Conservation (phyloP, 1,139 yeast genomes). For the Lipomyces yarrowii region DNA sequence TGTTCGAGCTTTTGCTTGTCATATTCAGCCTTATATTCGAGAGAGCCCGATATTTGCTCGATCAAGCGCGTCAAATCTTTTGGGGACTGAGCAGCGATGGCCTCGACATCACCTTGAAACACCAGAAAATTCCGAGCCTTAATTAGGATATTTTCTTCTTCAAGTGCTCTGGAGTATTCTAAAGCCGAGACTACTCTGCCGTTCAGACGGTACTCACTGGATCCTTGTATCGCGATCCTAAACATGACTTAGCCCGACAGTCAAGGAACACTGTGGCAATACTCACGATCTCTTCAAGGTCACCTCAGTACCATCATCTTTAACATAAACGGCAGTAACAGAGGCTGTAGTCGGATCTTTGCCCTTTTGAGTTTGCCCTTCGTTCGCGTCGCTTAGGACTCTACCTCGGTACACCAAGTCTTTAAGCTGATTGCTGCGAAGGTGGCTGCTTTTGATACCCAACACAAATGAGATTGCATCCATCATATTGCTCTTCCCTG, state of each 20-base stretch:
- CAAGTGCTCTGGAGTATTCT: conserved; percentile 67
- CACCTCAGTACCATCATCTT: conserved; percentile 49
- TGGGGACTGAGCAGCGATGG: conserved; percentile 86
- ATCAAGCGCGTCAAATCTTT: conserved; percentile 69
- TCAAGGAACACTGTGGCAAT: background rate
- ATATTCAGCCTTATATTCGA: conserved; percentile 66
- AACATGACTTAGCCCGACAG: background rate
- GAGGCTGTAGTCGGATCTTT: conserved; percentile 61
- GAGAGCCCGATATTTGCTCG: conserved; percentile 84
- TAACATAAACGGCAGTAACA: conserved; percentile 79
- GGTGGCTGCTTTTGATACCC: conserved; percentile 76
- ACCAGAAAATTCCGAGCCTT: conserved; percentile 91
- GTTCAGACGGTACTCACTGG: conserved; percentile 71
- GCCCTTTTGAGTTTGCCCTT: conserved; percentile 39
- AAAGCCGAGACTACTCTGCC: conserved; percentile 61
- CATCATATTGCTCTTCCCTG: conserved; percentile 98
- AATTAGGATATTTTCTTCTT: conserved; percentile 79
- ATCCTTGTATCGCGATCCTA: conserved; percentile 55
- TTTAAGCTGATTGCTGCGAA: conserved; percentile 71
- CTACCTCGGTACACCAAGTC: conserved; percentile 85
- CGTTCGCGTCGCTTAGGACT: conserved; percentile 38
- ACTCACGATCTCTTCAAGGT: conserved; percentile 32
- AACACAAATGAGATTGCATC: conserved; percentile 95
- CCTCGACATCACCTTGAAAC: conserved; percentile 96
- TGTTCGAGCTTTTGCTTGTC: conserved; percentile 66